Evolutionary conservation across 2,329 filamentous ascomycete genomes (phyloP).

Genomic region (Fusarium ramigenum): DNA sequence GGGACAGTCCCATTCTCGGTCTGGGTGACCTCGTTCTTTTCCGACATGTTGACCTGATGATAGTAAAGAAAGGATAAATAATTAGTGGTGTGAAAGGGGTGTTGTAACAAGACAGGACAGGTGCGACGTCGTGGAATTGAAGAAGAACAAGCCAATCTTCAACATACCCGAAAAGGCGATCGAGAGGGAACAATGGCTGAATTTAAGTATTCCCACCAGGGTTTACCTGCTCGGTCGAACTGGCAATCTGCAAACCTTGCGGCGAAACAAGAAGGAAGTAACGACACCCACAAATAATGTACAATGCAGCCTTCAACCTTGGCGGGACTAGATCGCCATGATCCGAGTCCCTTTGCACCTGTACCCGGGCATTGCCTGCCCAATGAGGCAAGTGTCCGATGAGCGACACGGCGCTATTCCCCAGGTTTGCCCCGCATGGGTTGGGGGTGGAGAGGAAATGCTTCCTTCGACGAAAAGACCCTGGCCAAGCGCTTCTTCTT

Average conservation of each 20-base stretch:
- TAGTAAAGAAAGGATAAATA: neutral
- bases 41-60: constrained; percentile 47
- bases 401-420: constrained; percentile 35
- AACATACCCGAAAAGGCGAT: neutral
- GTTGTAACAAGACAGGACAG: neutral
- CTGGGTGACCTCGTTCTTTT: constrained; percentile 50
- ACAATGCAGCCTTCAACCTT: constrained; percentile 19
- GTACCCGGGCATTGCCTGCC: constrained; percentile 39
- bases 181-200: constrained; percentile 22
- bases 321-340: constrained; percentile 39
- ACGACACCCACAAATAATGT: constrained; percentile 6
- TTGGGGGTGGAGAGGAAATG: constrained; percentile 16
- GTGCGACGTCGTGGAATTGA: constrained; percentile 14
- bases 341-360: constrained; percentile 42
- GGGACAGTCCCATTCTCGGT: constrained; percentile 46
- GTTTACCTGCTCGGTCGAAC: constrained; percentile 13
- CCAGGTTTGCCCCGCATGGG: constrained; percentile 44
- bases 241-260: constrained; percentile 16
- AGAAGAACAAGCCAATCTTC: constrained; percentile 26
- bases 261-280: constrained; percentile 20
- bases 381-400: constrained; percentile 40
- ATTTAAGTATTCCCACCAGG: constrained; percentile 37
- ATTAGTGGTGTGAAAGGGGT: neutral
- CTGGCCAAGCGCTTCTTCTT: neutral
- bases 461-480: constrained; percentile 7